Base-by-base conservation (phyloP, 768 basidiomycete species). In the Xerocomus spinulosus region DNA sequence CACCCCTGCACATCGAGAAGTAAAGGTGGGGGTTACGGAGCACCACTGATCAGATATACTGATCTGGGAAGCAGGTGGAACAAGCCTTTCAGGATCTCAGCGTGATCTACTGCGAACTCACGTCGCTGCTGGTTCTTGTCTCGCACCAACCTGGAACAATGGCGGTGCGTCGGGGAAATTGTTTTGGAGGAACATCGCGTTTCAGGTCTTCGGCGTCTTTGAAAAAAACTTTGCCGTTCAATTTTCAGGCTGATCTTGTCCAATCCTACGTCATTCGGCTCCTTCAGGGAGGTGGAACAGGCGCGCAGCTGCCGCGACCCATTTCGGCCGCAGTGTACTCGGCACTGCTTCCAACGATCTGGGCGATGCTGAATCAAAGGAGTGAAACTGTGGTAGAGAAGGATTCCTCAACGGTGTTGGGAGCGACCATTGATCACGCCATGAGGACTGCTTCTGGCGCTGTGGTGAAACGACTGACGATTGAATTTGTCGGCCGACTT, bases 71-170 rank as follows among this genome's bases (percentile, higher is more conserved):
- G 26, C 54, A 89, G 88, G 58, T 77, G 42, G 85, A 85, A 57
- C 79, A 83, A 61, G 70, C 72, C 8, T 77, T 83, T 47, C 81
- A 90, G 60, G 76, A 82, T 51, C 73, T 92, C 44, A 89, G 86
- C 58, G 69, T 92, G 44, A 77, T 80, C 36, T 91, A 83, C 64
- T 90, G 88, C 67, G 84, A 90, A 63, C 73, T 93, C 9, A 76
- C 75, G 6, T 86, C 88, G 2, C 69, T 88, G 20, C 68, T 85
- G 18, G 68, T 78, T 28, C 73, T 84, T 49, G 64, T 61, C 39
- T 61, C 59, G 9, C 44, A 44, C 23, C 58, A 45, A 50, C 48
- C 53, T 48, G 40, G 39, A 30, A 41, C 51, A 24, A 44, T 44
- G 45, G 29, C 38, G 13, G 23, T 30, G 12, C 40, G 40, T 37